These are phyloP conservation scores for Aegilops umbellulata DNA, from an alignment of 176 grass and related monocot genomes.

Conservation along the genomic window DNA sequence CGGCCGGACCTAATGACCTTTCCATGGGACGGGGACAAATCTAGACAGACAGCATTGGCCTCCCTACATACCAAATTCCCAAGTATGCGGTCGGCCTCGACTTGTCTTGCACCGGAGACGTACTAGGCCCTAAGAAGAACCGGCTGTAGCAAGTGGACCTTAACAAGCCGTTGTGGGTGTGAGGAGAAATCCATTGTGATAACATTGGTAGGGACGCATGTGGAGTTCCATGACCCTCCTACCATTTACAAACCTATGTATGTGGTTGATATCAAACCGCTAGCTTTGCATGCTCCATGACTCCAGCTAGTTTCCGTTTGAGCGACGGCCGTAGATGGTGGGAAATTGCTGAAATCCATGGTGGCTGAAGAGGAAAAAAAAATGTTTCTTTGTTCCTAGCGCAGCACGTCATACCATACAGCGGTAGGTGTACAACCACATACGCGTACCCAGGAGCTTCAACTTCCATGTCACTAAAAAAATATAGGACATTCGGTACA, in stretches of 20 bases:
- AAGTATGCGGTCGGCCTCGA: background rate
- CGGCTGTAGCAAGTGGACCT: background rate
- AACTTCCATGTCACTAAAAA: too few species aligned
- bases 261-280: background rate
- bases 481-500: too few species aligned
- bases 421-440: too few species aligned
- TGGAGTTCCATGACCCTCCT: background rate
- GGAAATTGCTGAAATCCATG: too few species aligned
- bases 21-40: too few species aligned
- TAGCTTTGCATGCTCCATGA: background rate
- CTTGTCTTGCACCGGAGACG: background rate
- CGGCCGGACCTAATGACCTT: background rate
- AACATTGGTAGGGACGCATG: conserved; percentile 19
- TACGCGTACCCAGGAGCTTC: too few species aligned
- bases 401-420: too few species aligned
- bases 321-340: background rate
- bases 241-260: background rate
- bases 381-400: too few species aligned
- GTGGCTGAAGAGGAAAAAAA: too few species aligned
- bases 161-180: background rate
- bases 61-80: background rate
- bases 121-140: background rate
- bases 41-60: background rate
- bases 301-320: background rate
- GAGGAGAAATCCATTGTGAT: conserved; percentile 10